These are phyloP conservation scores for Amanita pseudoporphyria DNA, from an alignment of 768 basidiomycete genomes.

Conservation along the genomic window DNA sequence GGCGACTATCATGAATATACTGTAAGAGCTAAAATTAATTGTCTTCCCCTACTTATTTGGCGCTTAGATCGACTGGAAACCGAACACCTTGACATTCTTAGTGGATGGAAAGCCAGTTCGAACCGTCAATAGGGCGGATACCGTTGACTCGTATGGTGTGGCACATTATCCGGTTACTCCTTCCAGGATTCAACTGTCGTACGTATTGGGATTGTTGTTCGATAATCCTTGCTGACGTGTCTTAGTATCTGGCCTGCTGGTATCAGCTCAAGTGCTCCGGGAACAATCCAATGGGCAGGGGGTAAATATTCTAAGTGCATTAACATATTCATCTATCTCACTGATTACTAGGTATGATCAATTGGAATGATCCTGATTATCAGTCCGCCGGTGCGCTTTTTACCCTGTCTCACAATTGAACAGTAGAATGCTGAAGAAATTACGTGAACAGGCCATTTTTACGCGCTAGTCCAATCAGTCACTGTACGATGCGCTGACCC, in stretches of 20 bases:
- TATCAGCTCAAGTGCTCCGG: slow-evolving; percentile 44
- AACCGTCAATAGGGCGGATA: slow-evolving; percentile 52
- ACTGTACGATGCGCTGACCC: slow-evolving; percentile 56
- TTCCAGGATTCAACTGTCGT: slow-evolving; percentile 75
- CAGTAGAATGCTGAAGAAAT: neutral
- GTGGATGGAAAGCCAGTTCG: slow-evolving; percentile 68
- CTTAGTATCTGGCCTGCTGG: slow-evolving; percentile 76
- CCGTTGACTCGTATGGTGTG: slow-evolving; percentile 45
- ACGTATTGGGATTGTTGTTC: slow-evolving; percentile 11
- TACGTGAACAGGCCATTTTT: slow-evolving; percentile 51
- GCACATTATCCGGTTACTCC: slow-evolving; percentile 69
- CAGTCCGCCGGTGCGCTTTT: slow-evolving; percentile 38
- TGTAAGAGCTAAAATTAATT: slow-evolving; percentile 27
- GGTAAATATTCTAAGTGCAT: slow-evolving; percentile 22
- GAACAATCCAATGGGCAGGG: slow-evolving; percentile 73
- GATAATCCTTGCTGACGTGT: slow-evolving; percentile 8
- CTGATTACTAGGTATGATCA: slow-evolving; percentile 44
- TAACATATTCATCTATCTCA: neutral
- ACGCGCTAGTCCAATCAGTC: slow-evolving; percentile 51
- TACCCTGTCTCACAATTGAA: neutral
- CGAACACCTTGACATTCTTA: slow-evolving; percentile 50
- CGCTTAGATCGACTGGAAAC: slow-evolving; percentile 75
- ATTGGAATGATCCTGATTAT: slow-evolving; percentile 79
- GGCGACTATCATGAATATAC: slow-evolving; percentile 69
- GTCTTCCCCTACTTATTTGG: neutral